Evolutionary conservation across 768 basidiomycete species (phyloP).

Genomic region (Nevesoporus exiguus): DNA sequence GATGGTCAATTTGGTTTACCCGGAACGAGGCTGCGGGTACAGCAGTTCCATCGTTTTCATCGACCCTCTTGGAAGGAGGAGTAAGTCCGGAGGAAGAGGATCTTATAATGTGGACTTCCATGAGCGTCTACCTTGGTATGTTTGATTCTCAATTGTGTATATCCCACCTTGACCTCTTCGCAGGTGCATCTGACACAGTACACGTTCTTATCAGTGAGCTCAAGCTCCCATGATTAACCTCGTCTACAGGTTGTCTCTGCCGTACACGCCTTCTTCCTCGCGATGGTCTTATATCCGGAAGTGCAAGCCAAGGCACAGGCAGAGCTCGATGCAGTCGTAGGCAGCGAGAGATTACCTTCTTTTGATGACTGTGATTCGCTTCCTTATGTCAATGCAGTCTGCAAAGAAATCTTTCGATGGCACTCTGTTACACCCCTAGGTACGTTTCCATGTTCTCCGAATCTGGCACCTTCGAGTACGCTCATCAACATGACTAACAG

Average conservation of each 20-base stretch:
- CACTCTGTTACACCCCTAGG: too few relatives aligned
- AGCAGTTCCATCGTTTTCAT: neutral
- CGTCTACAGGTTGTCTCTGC: neutral
- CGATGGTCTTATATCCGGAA: neutral
- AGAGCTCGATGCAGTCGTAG: neutral
- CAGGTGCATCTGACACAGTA: neutral
- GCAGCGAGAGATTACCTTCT: too few relatives aligned
- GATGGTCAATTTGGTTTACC: neutral
- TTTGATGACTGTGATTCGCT: too few relatives aligned
- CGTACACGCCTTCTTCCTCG: neutral
- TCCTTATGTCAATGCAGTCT: too few relatives aligned
- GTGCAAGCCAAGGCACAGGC: neutral
- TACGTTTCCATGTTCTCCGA: too few relatives aligned
- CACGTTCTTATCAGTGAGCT: neutral
- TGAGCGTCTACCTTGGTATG: neutral
- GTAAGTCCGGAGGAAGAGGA: neutral
- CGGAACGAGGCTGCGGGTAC: neutral
- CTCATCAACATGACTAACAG: too few relatives aligned
- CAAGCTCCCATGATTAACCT: neutral
- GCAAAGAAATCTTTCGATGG: too few relatives aligned
- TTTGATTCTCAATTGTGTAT: neutral
- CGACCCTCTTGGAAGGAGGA: neutral
- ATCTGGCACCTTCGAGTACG: too few relatives aligned
- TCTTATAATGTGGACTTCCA: neutral
- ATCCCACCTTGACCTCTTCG: neutral